Percentiles rank a stretch among this genome's conserved stretches.
Evolutionary conservation across 306 rosid genomes (phyloP).

Genomic region (Luffa acutangula): DNA sequence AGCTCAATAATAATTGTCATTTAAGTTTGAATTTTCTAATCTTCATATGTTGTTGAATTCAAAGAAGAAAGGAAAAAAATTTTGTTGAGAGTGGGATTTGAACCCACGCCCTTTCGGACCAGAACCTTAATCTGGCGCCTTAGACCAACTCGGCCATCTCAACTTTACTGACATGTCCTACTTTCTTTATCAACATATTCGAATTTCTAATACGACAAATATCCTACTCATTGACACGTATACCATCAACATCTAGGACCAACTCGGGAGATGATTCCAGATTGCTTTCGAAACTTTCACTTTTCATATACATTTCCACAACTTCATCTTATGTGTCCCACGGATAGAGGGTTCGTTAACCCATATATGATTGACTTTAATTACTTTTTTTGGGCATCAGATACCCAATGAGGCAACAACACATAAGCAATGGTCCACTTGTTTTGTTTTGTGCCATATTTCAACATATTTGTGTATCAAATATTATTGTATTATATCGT

Average conservation of each 20-base stretch:
- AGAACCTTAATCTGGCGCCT: slow-evolving; percentile 1
- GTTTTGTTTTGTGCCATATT: not conserved
- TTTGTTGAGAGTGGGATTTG: not conserved
- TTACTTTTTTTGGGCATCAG: not conserved
- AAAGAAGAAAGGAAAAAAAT: too few species aligned
- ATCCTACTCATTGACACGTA: not conserved
- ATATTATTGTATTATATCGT: not conserved
- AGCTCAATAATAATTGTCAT: too few species aligned
- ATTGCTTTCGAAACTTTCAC: not conserved
- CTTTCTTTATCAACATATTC: not conserved
- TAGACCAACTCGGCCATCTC: slow-evolving; percentile 5
- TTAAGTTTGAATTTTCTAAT: too few species aligned
- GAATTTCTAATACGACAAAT: not conserved
- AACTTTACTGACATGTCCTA: not conserved
- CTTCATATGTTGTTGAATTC: too few species aligned
- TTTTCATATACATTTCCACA: not conserved
- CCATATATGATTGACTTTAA: not conserved
- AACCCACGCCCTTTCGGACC: slow-evolving; percentile 7
- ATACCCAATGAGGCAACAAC: not conserved
- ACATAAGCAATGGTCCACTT: not conserved
- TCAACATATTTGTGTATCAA: not conserved
- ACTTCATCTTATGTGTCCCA: not conserved
- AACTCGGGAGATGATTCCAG: not conserved
- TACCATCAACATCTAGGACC: not conserved
- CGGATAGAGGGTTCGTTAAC: not conserved